Evolutionary conservation across 768 basidiomycete genomes (phyloP).

Genomic region (Sistotremastrum niveocremeum): DNA sequence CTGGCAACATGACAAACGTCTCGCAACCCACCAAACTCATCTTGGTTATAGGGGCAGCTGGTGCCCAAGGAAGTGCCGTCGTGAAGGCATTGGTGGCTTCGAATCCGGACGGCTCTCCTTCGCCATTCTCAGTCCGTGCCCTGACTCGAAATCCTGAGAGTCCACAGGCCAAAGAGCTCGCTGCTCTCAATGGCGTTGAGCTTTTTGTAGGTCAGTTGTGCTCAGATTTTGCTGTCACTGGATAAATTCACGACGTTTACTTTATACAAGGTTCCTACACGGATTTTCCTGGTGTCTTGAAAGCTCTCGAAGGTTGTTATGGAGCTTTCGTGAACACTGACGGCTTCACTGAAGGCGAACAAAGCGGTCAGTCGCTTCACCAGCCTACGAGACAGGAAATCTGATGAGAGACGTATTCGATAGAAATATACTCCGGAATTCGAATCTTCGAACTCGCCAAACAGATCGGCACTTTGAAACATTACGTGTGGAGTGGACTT

Average conservation of each 20-base stretch:
- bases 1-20: no score
- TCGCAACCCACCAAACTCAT: slow-evolving; percentile 18
- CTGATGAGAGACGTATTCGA: slow-evolving; percentile 4
- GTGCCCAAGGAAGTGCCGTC: slow-evolving; percentile 30
- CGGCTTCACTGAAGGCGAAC: slow-evolving; percentile 28
- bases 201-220: slow-evolving; percentile 19
- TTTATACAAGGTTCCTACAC: slow-evolving; percentile 17
- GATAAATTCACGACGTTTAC: neutral
- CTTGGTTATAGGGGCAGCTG: slow-evolving; percentile 32
- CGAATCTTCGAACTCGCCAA: slow-evolving; percentile 29
- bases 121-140: slow-evolving; percentile 29
- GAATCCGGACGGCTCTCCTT: slow-evolving; percentile 22
- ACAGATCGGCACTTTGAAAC: slow-evolving; percentile 18
- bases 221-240: no score
- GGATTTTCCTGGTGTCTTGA: slow-evolving; percentile 17
- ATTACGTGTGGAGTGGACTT: slow-evolving; percentile 29
- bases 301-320: slow-evolving; percentile 22
- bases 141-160: slow-evolving; percentile 24
- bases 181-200: slow-evolving; percentile 23
- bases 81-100: slow-evolving; percentile 24
- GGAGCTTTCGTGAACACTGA: slow-evolving; percentile 27
- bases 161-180: slow-evolving; percentile 22
- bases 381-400: no score
- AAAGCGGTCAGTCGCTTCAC: neutral
- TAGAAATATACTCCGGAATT: slow-evolving; percentile 26